Evolutionary conservation across 1,139 yeast genomes (phyloP).

Genomic region (Suhomyces coccinellae): DNA sequence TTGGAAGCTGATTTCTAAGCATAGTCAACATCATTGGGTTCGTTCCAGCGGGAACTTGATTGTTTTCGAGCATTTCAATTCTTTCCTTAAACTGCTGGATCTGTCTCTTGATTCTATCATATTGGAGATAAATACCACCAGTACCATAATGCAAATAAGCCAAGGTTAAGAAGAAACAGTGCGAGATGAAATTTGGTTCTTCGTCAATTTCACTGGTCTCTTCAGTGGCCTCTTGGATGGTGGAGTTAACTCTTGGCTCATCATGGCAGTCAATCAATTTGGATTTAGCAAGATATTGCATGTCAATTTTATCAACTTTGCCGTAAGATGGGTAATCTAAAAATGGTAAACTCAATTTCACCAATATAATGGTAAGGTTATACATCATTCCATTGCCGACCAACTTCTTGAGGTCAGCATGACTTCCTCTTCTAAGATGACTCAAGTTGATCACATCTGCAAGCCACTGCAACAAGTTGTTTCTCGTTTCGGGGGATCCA

Average conservation of each 20-base stretch:
- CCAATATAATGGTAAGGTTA: slow-evolving; percentile 66
- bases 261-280: slow-evolving; percentile 65
- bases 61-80: slow-evolving; percentile 46
- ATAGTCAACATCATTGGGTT: slow-evolving; percentile 33
- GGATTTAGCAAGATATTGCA: slow-evolving; percentile 55
- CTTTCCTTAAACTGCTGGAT: slow-evolving; percentile 55
- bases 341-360: slow-evolving; percentile 81
- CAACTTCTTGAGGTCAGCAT: slow-evolving; percentile 65
- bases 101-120: slow-evolving; percentile 53
- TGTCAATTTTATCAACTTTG: slow-evolving; percentile 76
- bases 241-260: slow-evolving; percentile 82
- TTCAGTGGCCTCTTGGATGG: slow-evolving; percentile 65
- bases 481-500: slow-evolving; percentile 66
- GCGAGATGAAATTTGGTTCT: slow-evolving; percentile 77
- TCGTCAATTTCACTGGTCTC: slow-evolving; percentile 40
- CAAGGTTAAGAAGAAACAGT: slow-evolving; percentile 77
- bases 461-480: slow-evolving; percentile 63
- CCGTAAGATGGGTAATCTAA: slow-evolving; percentile 58
- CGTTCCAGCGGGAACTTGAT: slow-evolving; percentile 22
- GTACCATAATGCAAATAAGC: slow-evolving; percentile 86
- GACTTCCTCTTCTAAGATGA: slow-evolving; percentile 86
- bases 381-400: slow-evolving; percentile 83
- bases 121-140: slow-evolving; percentile 69
- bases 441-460: slow-evolving; percentile 72
- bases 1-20: slow-evolving; percentile 43